Conservation (phyloP, 2,329 filamentous ascomycete species). For the Fusarium sp. region DNA sequence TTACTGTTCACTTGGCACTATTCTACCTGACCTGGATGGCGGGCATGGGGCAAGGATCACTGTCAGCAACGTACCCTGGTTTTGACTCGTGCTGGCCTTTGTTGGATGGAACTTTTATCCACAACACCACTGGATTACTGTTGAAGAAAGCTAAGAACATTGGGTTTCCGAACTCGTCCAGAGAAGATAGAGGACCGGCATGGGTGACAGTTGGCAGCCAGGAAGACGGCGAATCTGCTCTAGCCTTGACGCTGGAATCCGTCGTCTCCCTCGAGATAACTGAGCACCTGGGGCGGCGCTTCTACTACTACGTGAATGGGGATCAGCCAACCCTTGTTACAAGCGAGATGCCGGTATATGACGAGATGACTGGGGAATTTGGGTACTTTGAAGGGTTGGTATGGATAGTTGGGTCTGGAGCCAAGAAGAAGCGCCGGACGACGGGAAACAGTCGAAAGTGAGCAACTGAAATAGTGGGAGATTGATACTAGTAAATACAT, state of each 20-base stretch:
- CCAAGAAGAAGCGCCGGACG: not conserved
- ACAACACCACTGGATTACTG: not conserved
- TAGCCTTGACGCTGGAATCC: not conserved
- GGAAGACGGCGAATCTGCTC: not conserved
- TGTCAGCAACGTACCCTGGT: not conserved
- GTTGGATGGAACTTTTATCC: not conserved
- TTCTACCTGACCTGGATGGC: not conserved
- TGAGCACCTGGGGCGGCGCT: not conserved
- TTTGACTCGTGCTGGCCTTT: not conserved
- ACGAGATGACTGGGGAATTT: not conserved
- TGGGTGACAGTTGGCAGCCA: not conserved
- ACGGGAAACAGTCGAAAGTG: not conserved
- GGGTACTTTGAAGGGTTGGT: not conserved
- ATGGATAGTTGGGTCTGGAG: not conserved
- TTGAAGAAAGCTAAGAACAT: not conserved
- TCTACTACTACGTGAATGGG: not conserved
- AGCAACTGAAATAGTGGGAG: not conserved
- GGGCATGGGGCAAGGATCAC: not conserved
- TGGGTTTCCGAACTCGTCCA: not conserved
- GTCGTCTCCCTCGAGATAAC: not conserved
- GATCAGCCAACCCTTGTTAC: not conserved
- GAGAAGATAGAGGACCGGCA: not conserved
- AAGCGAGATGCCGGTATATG: not conserved
- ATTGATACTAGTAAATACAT: no score
- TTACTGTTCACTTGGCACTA: not conserved